Base-by-base conservation (phyloP, 2,329 filamentous ascomycete species). In the Colletotrichum gloeosporioides region DNA sequence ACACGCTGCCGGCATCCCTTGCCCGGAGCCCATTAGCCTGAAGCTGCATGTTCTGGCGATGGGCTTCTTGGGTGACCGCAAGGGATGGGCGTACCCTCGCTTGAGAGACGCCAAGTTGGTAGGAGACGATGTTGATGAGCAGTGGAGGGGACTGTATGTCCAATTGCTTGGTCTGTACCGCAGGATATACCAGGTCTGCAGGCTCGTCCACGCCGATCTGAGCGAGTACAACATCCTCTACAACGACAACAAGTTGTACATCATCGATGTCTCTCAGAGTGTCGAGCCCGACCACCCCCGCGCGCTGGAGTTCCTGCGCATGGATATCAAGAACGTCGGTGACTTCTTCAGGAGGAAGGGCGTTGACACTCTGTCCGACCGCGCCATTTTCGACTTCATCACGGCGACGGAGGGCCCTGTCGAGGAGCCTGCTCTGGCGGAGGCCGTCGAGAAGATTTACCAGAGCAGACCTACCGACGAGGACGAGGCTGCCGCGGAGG, bases 181-280 rank as follows among this genome's bases (percentile, higher is more conserved):
- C 69, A 93, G 93, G 74, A 93, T 99, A 89, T 99, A 98, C 86
- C 96, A 98, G 83, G 92, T 94, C 55, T 99, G 97, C 86, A 92
- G 91, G 70, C 92, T 99, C 9, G 96, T 99, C 1, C 97, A 99
- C 83, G 97, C 96, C 66, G 97, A 99, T 91, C 84, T 99, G 83
- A 98, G 95, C 88, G 97, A 99, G 89, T 99, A 99, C 91, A 99
- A 99, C 82, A 92, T 99, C 69, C 90, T 99, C 25, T 99, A 98
- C 87, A 91, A 98, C 87, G 90, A 95, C 73, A 89, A 92, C 75
- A 92, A 92, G 80, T 91, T 98, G 1, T 98, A 95, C 88, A 94
- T 99, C 81, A 99, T 99, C 84, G 97, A 99, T 85, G 97, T 99
- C 59, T 98, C 95, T 72, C 97, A 99, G 87, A 97, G 95, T 82